These are phyloP conservation scores for Omphalotus olearius DNA, from an alignment of 1,284 basidiomycete genomes.

Conservation along the genomic window DNA sequence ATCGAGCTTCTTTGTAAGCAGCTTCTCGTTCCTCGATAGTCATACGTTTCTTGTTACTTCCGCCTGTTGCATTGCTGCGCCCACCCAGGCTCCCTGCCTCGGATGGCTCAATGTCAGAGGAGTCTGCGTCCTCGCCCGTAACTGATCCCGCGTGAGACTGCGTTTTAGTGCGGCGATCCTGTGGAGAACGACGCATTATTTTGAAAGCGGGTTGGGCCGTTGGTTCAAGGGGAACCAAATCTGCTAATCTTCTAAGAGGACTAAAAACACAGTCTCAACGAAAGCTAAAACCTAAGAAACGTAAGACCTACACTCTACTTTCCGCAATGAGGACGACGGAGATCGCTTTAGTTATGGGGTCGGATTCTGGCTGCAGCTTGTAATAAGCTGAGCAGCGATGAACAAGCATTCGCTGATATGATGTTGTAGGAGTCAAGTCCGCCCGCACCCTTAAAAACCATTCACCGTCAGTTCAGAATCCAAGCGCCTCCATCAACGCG, in stretches of 20 bases:
- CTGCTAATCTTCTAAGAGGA: conserved; percentile 61
- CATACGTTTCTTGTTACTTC: conserved; percentile 51
- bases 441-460: conserved; percentile 44
- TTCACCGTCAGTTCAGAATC: conserved; percentile 3
- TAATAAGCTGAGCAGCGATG: conserved; percentile 81
- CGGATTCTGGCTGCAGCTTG: conserved; percentile 61
- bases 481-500: background rate
- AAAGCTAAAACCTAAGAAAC: conserved; percentile 5
- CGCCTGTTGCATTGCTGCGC: conserved; percentile 54
- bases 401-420: conserved; percentile 78
- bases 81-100: conserved; percentile 73
- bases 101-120: conserved; percentile 73
- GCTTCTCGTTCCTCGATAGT: conserved; percentile 52
- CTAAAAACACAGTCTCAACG: conserved; percentile 31
- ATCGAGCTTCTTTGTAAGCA: conserved; percentile 77
- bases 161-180: conserved; percentile 48
- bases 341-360: conserved; percentile 60
- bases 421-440: conserved; percentile 61
- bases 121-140: conserved; percentile 65
- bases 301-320: conserved; percentile 62
- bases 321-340: conserved; percentile 51
- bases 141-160: conserved; percentile 64
- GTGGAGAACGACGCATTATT: conserved; percentile 68
- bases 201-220: conserved; percentile 70
- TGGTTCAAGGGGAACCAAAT: conserved; percentile 75